These are phyloP conservation scores for Phytophthora macrochlamydospora DNA, from an alignment of 352 stramenopile genomes.

Conservation along the genomic window DNA sequence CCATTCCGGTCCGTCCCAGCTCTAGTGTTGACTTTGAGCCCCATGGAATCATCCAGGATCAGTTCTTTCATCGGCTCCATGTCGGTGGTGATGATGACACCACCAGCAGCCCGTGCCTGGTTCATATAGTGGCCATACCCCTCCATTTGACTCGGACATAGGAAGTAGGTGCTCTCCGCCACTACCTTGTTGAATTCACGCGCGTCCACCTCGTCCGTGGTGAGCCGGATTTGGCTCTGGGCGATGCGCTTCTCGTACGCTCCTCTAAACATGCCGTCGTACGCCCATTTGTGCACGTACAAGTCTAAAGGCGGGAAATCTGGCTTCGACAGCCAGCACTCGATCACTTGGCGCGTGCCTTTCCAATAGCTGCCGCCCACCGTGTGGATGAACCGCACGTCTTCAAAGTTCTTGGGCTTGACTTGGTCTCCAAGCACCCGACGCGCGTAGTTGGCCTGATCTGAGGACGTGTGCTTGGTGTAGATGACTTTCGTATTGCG, in stretches of 20 bases:
- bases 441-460: conserved; percentile 45
- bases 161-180: conserved; percentile 50
- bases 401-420: conserved; percentile 41
- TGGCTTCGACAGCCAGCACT: conserved; percentile 61
- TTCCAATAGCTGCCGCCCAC: conserved; percentile 51
- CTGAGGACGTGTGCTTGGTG: conserved; percentile 62
- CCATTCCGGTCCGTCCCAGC: conserved; percentile 36
- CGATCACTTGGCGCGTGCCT: conserved; percentile 50
- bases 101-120: conserved; percentile 55
- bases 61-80: conserved; percentile 67
- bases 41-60: conserved; percentile 42
- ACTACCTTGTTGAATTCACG: conserved; percentile 45
- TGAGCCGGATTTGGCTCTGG: conserved; percentile 37
- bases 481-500: conserved; percentile 51
- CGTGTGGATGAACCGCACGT: conserved; percentile 46
- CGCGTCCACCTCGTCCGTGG: conserved; percentile 36
- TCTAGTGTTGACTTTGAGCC: conserved; percentile 26
- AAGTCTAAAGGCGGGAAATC: conserved; percentile 55
- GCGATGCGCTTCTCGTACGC: conserved; percentile 36
- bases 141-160: conserved; percentile 69
- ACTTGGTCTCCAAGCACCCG: conserved; percentile 28
- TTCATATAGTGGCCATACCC: conserved; percentile 79
- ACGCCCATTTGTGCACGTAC: conserved; percentile 50
- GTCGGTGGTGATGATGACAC: conserved; percentile 57
- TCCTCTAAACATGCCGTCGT: conserved; percentile 43